Base-by-base conservation (phyloP, 2,329 filamentous ascomycete species). In the Colletotrichum caudatum region DNA sequence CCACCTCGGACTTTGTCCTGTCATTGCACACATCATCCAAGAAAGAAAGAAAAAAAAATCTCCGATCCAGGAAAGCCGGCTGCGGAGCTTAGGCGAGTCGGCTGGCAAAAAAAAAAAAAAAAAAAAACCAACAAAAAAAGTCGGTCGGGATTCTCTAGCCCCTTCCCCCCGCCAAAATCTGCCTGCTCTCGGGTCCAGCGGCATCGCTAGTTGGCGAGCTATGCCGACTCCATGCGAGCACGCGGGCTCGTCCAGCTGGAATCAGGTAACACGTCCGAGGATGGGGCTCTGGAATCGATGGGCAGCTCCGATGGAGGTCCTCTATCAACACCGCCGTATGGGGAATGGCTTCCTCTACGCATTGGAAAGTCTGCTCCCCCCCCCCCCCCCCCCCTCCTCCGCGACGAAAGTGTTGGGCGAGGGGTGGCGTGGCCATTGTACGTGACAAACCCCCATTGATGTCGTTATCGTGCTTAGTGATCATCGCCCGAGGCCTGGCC, bases 131-230 rank as follows among this genome's bases (percentile, higher is more conserved):
- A n/a, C n/a, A 11, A 14, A 39, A 39, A 39, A 7, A 20, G 18
- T 44, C 41, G 18, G 41, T 18, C 14, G 14, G 41, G 18, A 7
- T 8, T 37, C 11, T 37, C 35, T 37, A 37, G 35, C 35, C 5
- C 35, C 35, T 9, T 16, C 9, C 14, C 14, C 18, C 14, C 16
- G 35, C 50, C 65, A 37, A 29, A 29, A 29, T 29, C 29, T 29
- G 29, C 57, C 61, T 71, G 23, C 59, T 9, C 37, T 69, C 9
- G 58, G 23, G 35, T 23, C 51, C 46, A 33, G 59, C 54, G 54
- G 65, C 65, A 64, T 56, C 54, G 37, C 59, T 71, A 69, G 69
- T 44, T 33, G 5, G 8, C 33, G 14, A 48, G 59, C 51, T 60
- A 53, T 60, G 54, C 69, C 59, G 64, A 26, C 18, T 59, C 53